Evolutionary conservation across 331 rosid species (phyloP).

Genomic region (Phaseolus coccineus): DNA sequence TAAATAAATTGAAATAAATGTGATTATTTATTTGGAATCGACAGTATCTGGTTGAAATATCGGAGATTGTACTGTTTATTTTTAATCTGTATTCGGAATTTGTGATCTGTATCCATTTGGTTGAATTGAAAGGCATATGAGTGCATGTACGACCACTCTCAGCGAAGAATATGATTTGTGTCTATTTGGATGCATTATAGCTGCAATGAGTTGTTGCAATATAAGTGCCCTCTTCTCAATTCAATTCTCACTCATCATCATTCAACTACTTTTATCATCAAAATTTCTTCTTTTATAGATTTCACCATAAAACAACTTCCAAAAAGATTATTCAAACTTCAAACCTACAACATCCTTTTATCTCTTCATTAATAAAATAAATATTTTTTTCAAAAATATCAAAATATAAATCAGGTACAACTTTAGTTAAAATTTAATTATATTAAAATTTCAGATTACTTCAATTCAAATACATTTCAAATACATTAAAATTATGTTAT

Average conservation of each 20-base stretch:
- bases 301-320: not conserved
- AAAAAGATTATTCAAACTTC: not conserved
- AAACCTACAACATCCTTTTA: no score
- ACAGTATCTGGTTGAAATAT: not conserved
- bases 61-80: not conserved
- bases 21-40: not conserved
- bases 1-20: no score
- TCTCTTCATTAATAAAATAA: no score
- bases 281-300: not conserved
- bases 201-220: not conserved
- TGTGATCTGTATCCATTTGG: not conserved
- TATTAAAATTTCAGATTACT: no score
- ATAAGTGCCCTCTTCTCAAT: not conserved
- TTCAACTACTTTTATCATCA: not conserved
- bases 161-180: constrained; percentile 11
- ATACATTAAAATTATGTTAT: no score
- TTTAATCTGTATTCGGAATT: not conserved
- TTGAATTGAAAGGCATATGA: not conserved
- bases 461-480: no score
- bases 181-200: constrained; percentile 22
- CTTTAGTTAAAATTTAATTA: no score
- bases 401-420: no score
- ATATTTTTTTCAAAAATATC: no score
- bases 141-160: not conserved
- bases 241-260: constrained; percentile 3